Base-by-base conservation (phyloP, 2,329 filamentous ascomycete genomes). In the Hypoxylon sp. region DNA sequence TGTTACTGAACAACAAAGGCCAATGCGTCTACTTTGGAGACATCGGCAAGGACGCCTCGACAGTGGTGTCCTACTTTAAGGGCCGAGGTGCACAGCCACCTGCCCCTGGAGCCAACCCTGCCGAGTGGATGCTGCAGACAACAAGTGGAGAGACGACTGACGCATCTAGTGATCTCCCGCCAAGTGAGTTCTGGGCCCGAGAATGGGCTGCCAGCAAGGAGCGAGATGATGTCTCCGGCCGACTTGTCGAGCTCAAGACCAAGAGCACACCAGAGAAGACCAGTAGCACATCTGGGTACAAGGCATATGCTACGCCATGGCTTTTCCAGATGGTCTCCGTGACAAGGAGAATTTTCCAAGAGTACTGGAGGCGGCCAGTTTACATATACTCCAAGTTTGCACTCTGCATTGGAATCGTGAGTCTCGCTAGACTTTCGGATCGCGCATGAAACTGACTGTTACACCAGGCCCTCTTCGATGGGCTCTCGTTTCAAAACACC, bases 21-120 rank as follows among this genome's bases (percentile, higher is more conserved):
- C 92, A 92, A 58, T 86, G 84, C 75, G 92, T 93, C 30, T 94
- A 94, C 81, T 93, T 93, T 75, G 92, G 91, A 58, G 87, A 91
- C 2, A 89, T 94, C 60, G 92, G 91, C 68, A 78, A 89, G 67
- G 87, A 91, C 77, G 90, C 89, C 0, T 80, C 85, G 61, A 90
- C 28, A 30, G 28, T 30, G 3, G 28, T 87, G 5, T 81, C 84
- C 63, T 94, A 88, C 14, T 55, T 64, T 3, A 36, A 52, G 25
- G 3, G 14, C 2, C 21, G 91, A 68, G 88, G 91, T 51, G 89
- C 87, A 1, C 80, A 81, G 43, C 77, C 21, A 11, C 82, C 28
- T 93, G 91, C 77, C 88, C 88, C 81, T 2, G 86, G 87, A 2
- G 90, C 89, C 38, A 95, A 94, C 79, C 92, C 92, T 1, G 92